Base-by-base conservation (phyloP, 2,329 filamentous ascomycete species). In the Dactylellina cionopaga region DNA sequence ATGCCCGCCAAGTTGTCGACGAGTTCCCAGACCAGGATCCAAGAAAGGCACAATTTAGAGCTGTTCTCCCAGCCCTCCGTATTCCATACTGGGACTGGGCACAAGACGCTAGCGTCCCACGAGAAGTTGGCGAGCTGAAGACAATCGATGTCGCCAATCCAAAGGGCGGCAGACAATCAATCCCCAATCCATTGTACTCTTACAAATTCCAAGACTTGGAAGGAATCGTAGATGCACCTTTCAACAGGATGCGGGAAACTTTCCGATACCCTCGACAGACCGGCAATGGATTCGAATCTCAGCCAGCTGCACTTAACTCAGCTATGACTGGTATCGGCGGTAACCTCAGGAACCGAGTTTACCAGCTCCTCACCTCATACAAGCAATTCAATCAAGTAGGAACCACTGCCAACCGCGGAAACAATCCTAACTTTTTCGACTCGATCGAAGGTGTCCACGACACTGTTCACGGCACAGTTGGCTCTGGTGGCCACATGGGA, bases 301-400 rank as follows among this genome's bases (percentile, higher is more conserved):
- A 66, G 24, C 52, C 54, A 17, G 15, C 25, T 1, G 60, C 56
- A 31, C 31, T 68, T 25, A 54, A 66, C 22, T 24, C 33, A 2
- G 55, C 47, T 29, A 59, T 59, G 52, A 51, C 27, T 13, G 56
- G 47, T 1, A 59, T 41, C 15, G 64, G 47, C 27, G 54, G 47
- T 31, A 47, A 47, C 25, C 52, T 46, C 52, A 58, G 44, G 77
- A 83, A 87, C 74, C 85, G 90, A 7, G 82, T 92, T 0, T 89
- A 88, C 76, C 88, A 87, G 55, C 81, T 92, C 0, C 86, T 90
- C 73, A 86, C 88, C 5, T 87, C 85, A 66, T 91, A 90, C 78
- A 82, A 85, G 47, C 85, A 90, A 75, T 91, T 88, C 77, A 86
- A 86, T 13, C 33, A 46, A 17, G 39, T 58, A 35, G 62, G 51